Base-by-base conservation (phyloP, 495 filamentous ascomycete genomes). In the Penicillium canescens region DNA sequence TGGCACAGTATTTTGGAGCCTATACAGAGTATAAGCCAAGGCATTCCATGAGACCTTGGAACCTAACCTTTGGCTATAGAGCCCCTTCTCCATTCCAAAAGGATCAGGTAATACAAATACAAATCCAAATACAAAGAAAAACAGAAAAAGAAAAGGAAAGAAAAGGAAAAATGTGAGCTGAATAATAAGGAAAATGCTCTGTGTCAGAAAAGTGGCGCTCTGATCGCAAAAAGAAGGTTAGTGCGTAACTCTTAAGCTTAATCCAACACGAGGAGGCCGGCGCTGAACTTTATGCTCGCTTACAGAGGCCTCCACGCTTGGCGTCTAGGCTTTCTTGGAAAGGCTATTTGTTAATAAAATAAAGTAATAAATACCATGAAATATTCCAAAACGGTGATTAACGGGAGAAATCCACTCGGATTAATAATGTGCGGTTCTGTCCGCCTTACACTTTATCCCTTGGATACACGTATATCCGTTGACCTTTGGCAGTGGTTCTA, bases 221-320 rank as follows among this genome's bases (percentile, higher is more conserved):
- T 68, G 68, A 67, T 73, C 64, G 67, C 62, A 64, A 52, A 59
- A 57, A 61, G 28, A 61, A 66, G 70, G 63, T 69, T 75, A 70
- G 71, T 69, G 72, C 67, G 67, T 59, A 57, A 69, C 75, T 68
- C 73, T 78, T 78, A 78, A 78, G 75, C 75, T 78, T 78, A 78
- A 78, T 75, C 72, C 71, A 70, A 77, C 74, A 78, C 74, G 74
- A 77, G 74, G 71, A 68, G 46, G 45, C 48, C 54, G 61, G 54
- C 63, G 63, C 63, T 61, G 64, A 65, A 72, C 69, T 70, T 69
- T 75, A 73, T 73, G 68, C 68, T 73, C 68, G 71, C 71, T 74
- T 72, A 74, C 60, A 67, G 57, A 62, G 52, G 36, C 54, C 46
- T 31, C 28, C 28, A 31, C 28, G 51, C 60, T 60, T 57, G 55